phyloP scores from a whole-genome alignment of 495 filamentous ascomycete genomes.

The Neurospora hispaniola region DNA sequence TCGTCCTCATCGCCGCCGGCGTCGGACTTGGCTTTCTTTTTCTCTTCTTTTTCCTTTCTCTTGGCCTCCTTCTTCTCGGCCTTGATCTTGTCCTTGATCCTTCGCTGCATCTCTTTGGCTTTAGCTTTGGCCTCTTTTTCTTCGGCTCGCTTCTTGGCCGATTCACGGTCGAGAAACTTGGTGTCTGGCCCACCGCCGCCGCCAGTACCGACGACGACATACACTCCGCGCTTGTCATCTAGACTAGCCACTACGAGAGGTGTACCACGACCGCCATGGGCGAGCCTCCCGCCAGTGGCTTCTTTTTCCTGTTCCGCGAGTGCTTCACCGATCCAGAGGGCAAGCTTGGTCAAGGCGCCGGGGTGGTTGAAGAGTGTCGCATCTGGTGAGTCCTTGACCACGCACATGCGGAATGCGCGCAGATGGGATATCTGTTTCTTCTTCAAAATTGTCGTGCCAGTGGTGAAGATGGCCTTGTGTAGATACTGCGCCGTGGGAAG shows the following conservation, averaged over 20 bases:
- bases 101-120: slow-evolving; percentile 47
- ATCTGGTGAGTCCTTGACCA: slow-evolving; percentile 92
- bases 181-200: slow-evolving; percentile 63
- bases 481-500: slow-evolving; percentile 81
- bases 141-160: slow-evolving; percentile 48
- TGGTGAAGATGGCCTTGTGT: slow-evolving; percentile 85
- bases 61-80: slow-evolving; percentile 47
- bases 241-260: slow-evolving; percentile 83
- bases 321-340: slow-evolving; percentile 89
- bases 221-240: slow-evolving; percentile 80
- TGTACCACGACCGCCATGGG: slow-evolving; percentile 59
- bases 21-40: slow-evolving; percentile 48
- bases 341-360: slow-evolving; percentile 82
- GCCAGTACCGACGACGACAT: slow-evolving; percentile 80
- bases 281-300: slow-evolving; percentile 47
- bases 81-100: slow-evolving; percentile 50
- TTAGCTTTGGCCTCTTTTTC: slow-evolving; percentile 49
- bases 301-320: slow-evolving; percentile 81
- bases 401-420: slow-evolving; percentile 83
- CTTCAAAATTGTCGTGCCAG: slow-evolving; percentile 78
- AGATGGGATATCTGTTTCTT: slow-evolving; percentile 91
- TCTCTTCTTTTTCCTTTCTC: slow-evolving; percentile 42
- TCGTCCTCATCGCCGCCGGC: slow-evolving; percentile 43
- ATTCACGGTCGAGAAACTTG: slow-evolving; percentile 48
- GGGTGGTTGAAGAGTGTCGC: slow-evolving; percentile 82